These are phyloP conservation scores for Mycena citricolor DNA, from an alignment of 1,284 basidiomycete genomes.

Conservation along the genomic window DNA sequence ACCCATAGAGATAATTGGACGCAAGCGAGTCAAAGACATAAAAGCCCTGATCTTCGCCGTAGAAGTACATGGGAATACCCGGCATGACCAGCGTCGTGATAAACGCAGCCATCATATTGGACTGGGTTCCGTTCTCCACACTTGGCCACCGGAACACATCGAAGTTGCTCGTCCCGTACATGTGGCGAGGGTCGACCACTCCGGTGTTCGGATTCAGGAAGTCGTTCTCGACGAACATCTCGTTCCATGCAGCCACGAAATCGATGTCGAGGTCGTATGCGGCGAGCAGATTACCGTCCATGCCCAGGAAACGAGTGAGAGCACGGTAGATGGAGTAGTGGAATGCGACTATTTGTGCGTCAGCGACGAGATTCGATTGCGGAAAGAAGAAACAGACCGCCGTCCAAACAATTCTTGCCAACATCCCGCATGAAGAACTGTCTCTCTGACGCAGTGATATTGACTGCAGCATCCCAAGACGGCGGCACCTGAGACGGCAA, in stretches of 20 bases:
- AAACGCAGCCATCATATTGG: slow-evolving; percentile 74
- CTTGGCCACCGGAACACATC: slow-evolving; percentile 92
- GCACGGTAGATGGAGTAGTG: slow-evolving; percentile 91
- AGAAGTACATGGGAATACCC: slow-evolving; percentile 81
- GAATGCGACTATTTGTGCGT: too few relatives aligned
- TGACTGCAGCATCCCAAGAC: slow-evolving; percentile 66
- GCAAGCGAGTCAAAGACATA: slow-evolving; percentile 84
- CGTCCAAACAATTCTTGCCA: slow-evolving; percentile 65
- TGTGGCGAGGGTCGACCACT: slow-evolving; percentile 76
- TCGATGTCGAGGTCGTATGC: slow-evolving; percentile 81
- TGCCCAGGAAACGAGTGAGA: slow-evolving; percentile 81
- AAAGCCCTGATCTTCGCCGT: slow-evolving; percentile 87
- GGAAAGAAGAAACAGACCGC: too few relatives aligned
- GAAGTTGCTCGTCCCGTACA: slow-evolving; percentile 92
- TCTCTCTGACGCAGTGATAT: slow-evolving; percentile 55
- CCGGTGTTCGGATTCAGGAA: slow-evolving; percentile 74
- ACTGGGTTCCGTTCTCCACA: slow-evolving; percentile 78
- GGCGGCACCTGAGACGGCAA: slow-evolving; percentile 67
- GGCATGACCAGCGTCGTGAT: slow-evolving; percentile 82
- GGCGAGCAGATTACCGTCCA: slow-evolving; percentile 90
- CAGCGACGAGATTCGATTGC: too few relatives aligned
- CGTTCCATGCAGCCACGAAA: slow-evolving; percentile 85
- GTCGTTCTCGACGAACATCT: slow-evolving; percentile 87
- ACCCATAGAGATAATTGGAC: slow-evolving; percentile 86
- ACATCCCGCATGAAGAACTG: slow-evolving; percentile 79